Conservation (phyloP, 768 basidiomycete species). For the Agaricus sinodeliciosus region DNA sequence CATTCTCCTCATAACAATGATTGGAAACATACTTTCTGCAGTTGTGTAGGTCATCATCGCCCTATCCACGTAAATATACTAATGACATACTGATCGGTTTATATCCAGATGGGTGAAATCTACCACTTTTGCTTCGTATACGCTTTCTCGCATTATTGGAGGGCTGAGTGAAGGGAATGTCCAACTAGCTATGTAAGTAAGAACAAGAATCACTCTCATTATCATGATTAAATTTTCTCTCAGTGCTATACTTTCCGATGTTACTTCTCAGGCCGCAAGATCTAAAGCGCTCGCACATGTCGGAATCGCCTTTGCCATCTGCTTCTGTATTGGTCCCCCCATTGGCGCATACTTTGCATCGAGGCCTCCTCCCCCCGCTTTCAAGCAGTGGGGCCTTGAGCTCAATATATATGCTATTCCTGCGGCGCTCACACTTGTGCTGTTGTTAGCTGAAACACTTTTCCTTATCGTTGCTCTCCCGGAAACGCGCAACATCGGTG, state of each 20-base stretch:
- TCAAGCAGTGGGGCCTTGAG: conserved; percentile 49
- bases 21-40: conserved; percentile 91
- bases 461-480: conserved; percentile 75
- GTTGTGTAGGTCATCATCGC: conserved; percentile 50
- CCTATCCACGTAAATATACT: background rate
- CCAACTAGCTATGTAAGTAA: conserved; percentile 83
- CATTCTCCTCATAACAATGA: conserved; percentile 81
- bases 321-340: conserved; percentile 89
- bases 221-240: background rate
- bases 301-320: conserved; percentile 94
- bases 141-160: conserved; percentile 86
- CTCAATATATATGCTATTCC: conserved; percentile 90
- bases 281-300: conserved; percentile 86
- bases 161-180: conserved; percentile 97
- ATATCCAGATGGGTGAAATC: conserved; percentile 76
- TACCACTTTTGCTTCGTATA: conserved; percentile 84
- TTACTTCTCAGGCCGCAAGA: conserved; percentile 73
- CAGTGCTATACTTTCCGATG: conserved; percentile 91
- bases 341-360: conserved; percentile 96
- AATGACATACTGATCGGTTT: background rate
- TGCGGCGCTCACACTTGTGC: conserved; percentile 73
- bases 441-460: conserved; percentile 73
- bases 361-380: conserved; percentile 60
- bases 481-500: conserved; percentile 66
- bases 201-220: no score